Base-by-base conservation (phyloP, 208 protist species). In the Leishmania gerbilli region DNA sequence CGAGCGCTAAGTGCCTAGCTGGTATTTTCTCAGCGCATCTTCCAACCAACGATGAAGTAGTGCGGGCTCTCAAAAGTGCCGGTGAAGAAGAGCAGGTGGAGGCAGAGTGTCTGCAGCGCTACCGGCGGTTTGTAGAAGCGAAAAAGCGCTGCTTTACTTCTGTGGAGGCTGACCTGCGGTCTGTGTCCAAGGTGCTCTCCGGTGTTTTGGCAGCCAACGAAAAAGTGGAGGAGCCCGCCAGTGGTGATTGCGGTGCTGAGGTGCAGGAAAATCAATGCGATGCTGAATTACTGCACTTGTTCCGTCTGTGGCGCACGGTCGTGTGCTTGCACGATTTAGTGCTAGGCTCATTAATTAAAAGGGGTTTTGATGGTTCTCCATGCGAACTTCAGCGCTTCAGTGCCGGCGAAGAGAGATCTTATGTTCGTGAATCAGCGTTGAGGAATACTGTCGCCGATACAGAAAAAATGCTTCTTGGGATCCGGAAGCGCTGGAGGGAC, bases 31-130 rank as follows among this genome's bases (percentile, higher is more conserved):
- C 72, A 15, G 49, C 8, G 72, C 51, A 55, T 55, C n/a, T 34
- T 42, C 42, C 72, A 6, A 76, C 13, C 34, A 62, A 76, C 15
- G 34, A 64, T 76, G 72, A 76, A 60, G 72, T 64, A 58, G 51
- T 76, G 72, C 11, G 31, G 45, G 53, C 42, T n/a, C 68, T 81
- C 27, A 45, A 64, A 53, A 47, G n/a, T 71, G 53, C 17, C 13
- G 79, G 72, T 21, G 79, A 77, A 34, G 79, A 83, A 34, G 79
- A 83, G 27, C 49, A 69, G 40, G 42, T 83, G 5, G 79, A 83
- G 45, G 65, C 65, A 58, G 79, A 83, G 11, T 83, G 79, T 56
- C 24, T 83, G 13, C 31, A 56, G 27, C 79, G 79, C 13, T 83
- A 83, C 64, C 37, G 27, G 40, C 7, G 6, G 5, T 83, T 79